Evolutionary conservation across 805 yeast genomes (phyloP).

Genomic region (Candida anglica): DNA sequence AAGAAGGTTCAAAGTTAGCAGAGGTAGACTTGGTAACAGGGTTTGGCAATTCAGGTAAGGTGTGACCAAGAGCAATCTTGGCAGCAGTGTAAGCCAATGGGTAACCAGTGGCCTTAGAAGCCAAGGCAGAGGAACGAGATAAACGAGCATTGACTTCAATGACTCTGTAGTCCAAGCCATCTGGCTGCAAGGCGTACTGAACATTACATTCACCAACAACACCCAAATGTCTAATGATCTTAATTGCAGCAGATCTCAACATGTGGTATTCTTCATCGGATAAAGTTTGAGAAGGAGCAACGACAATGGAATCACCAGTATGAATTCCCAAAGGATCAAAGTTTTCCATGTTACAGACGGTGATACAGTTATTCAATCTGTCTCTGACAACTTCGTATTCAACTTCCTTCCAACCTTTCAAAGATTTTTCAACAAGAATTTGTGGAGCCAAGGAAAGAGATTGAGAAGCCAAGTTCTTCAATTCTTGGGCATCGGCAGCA

Average conservation of each 20-base stretch:
- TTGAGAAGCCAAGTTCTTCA: conserved; percentile 83
- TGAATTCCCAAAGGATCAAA: conserved; percentile 98
- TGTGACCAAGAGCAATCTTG: conserved; percentile 87
- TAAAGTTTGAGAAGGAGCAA: conserved; percentile 96
- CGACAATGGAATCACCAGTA: conserved; percentile 98
- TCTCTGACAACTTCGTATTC: conserved; percentile 99
- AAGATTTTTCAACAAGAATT: conserved; percentile 89
- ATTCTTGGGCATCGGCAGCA: conserved; percentile 78
- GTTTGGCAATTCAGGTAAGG: conserved; percentile 86
- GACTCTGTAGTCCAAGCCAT: conserved; percentile 90
- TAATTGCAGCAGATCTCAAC: conserved; percentile 97
- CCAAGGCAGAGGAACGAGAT: conserved; percentile 97
- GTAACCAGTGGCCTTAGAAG: conserved; percentile 98
- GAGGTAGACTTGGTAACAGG: conserved; percentile 92
- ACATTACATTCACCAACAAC: conserved; percentile 99
- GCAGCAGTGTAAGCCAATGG: conserved; percentile 99
- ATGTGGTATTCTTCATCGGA: conserved; percentile 97
- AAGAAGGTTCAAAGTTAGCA: conserved; percentile 95
- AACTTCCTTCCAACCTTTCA: conserved; percentile 99
- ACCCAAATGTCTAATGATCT: conserved; percentile 94
- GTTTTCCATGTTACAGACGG: conserved; percentile 99
- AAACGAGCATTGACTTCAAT: conserved; percentile 98
- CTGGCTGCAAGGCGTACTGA: conserved; percentile 93
- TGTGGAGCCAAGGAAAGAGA: conserved; percentile 90
- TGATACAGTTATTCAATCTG: conserved; percentile 94